Conservation (phyloP, 1,284 basidiomycete species). For the Ceratobasidium sp. region DNA sequence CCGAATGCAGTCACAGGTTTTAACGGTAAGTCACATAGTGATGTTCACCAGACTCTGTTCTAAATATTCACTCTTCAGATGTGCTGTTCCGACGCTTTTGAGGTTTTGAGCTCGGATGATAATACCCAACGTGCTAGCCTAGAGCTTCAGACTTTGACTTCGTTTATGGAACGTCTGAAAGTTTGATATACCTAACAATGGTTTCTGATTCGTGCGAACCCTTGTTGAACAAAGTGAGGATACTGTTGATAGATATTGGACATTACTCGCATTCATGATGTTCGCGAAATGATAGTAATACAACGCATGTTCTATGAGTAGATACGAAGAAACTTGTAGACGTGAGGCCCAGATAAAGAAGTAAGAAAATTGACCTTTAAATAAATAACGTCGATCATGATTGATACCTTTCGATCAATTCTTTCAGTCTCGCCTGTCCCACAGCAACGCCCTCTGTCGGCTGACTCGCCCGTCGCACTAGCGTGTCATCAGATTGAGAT, state of each 20-base stretch:
- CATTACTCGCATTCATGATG: not conserved
- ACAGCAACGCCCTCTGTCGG: conserved; percentile 38
- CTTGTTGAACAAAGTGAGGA: too few relatives aligned
- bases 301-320: not conserved
- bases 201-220: too few relatives aligned
- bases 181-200: too few relatives aligned
- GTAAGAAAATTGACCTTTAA: conserved; percentile 2
- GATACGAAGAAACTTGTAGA: not conserved
- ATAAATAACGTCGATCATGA: conserved; percentile 30
- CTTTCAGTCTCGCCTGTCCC: conserved; percentile 77
- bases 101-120: conserved; percentile 1
- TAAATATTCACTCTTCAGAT: not conserved
- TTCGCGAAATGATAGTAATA: conserved; percentile 2
- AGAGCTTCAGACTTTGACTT: conserved; percentile 11
- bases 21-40: not conserved
- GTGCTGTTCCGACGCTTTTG: conserved; percentile 21
- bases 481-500: conserved; percentile 49
- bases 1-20: not conserved
- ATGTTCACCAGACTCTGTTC: not conserved
- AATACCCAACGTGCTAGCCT: not conserved
- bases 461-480: conserved; percentile 44
- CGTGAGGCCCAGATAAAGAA: not conserved
- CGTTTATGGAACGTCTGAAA: not conserved
- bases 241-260: not conserved
- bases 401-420: conserved; percentile 83